A percentile compares a stretch with the other conserved stretches of the same genome.
Conservation (phyloP, 371 early-diverging fungal species). For the Rhizomucor pusillus region DNA sequence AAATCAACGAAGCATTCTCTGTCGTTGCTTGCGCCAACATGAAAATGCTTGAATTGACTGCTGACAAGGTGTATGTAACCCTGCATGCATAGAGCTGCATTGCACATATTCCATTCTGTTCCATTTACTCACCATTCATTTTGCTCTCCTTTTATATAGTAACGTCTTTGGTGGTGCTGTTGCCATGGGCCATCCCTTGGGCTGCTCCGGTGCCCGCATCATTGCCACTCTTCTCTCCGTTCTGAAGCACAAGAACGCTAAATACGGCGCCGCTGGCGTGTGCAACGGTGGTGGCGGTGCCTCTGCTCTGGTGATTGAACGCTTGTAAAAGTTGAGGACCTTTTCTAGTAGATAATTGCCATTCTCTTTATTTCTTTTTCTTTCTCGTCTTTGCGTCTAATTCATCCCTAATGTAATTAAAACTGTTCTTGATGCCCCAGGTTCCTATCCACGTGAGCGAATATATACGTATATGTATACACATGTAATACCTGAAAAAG, state of each 20-base stretch:
- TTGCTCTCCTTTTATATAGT: constrained; percentile 12
- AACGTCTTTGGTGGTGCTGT: constrained; percentile 97
- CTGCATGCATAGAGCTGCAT: constrained; percentile 1
- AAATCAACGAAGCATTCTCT: constrained; percentile 98
- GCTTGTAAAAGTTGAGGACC: constrained; percentile 28
- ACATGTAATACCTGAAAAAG: no score
- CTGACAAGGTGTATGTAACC: constrained; percentile 62
- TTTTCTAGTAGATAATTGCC: background rate
- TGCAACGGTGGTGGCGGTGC: constrained; percentile 98
- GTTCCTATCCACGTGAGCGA: no score
- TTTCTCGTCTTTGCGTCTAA: background rate
- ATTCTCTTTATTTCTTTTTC: no score
- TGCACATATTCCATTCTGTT: constrained; percentile 3
- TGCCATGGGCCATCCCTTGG: constrained; percentile 97
- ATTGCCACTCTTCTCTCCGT: constrained; percentile 82
- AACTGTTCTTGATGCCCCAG: no score
- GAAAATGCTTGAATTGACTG: constrained; percentile 70
- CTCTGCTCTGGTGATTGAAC: constrained; percentile 86
- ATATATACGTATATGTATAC: no score
- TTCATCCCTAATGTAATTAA: no score
- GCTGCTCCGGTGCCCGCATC: constrained; percentile 95
- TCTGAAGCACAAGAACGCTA: constrained; percentile 65
- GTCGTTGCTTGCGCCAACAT: constrained; percentile 93
- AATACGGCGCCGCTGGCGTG: constrained; percentile 88
- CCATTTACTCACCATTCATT: constrained; percentile 6